Evolutionary conservation across 2,329 filamentous ascomycete genomes (phyloP).

Genomic region (Colletotrichum orchidophilum): DNA sequence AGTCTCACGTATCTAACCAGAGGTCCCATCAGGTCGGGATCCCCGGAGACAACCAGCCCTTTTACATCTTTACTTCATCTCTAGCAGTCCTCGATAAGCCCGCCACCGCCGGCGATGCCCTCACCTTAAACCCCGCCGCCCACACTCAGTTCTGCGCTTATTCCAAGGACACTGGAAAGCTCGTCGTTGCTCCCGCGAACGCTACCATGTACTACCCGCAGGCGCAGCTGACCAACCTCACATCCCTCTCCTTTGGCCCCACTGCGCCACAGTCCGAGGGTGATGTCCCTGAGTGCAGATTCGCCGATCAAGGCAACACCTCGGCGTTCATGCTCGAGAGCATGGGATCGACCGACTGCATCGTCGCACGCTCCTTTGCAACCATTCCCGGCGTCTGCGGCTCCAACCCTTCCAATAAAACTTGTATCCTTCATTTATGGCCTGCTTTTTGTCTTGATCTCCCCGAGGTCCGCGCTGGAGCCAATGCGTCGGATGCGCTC

Average conservation of each 20-base stretch:
- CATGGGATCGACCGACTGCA: background rate
- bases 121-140: background rate
- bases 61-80: background rate
- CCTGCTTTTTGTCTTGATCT: constrained; percentile 2
- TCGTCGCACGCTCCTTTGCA: background rate
- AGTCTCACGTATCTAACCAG: background rate
- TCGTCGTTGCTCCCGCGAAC: background rate
- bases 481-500: background rate
- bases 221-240: background rate
- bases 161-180: background rate
- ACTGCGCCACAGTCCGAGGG: background rate
- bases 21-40: background rate
- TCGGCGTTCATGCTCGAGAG: background rate
- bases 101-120: background rate
- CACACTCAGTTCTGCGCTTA: background rate
- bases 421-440: background rate
- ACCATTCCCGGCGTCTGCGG: background rate
- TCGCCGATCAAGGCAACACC: background rate
- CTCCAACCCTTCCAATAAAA: background rate
- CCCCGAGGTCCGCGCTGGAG: background rate
- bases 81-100: background rate
- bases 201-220: background rate
- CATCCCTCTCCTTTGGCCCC: background rate
- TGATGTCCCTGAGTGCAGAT: background rate
- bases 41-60: background rate